A percentile compares a stretch with the other conserved stretches of the same genome.
Conservation (phyloP, 208 protist genomes). For the Acanthamoeba lenticulata region DNA sequence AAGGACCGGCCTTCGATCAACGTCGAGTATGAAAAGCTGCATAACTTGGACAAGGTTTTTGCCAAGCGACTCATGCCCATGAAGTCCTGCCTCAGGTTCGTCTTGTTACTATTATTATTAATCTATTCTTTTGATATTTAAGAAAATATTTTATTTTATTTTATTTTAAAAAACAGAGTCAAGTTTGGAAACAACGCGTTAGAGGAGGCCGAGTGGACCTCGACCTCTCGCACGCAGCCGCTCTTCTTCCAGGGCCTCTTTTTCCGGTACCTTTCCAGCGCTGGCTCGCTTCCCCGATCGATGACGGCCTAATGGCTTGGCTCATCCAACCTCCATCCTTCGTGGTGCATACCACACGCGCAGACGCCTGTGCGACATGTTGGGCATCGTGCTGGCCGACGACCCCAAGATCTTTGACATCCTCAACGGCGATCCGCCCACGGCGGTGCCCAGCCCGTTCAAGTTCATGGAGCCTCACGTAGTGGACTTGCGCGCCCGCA, state of each 20-base stretch:
- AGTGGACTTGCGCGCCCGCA: not conserved
- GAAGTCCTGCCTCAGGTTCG: not conserved
- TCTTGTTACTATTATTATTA: too few species aligned
- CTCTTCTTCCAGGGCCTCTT: slow-evolving; percentile 30
- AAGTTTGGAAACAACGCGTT: slow-evolving; percentile 2
- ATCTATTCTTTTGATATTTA: too few species aligned
- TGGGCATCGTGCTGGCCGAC: not conserved
- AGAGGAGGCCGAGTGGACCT: not conserved
- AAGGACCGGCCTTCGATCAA: not conserved
- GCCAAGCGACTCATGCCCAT: not conserved
- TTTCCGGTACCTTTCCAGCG: too few species aligned
- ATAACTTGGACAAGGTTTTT: not conserved
- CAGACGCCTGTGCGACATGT: slow-evolving; percentile 34
- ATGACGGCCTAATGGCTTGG: too few species aligned
- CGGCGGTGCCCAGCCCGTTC: not conserved
- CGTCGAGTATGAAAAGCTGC: not conserved
- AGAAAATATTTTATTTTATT: too few species aligned
- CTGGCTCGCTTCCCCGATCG: too few species aligned
- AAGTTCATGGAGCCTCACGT: slow-evolving; percentile 40
- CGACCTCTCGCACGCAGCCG: not conserved
- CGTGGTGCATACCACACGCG: too few species aligned
- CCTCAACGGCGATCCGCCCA: slow-evolving; percentile 9
- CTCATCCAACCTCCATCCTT: too few species aligned
- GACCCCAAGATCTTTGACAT: not conserved
- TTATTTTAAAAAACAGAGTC: too few species aligned